A percentile compares a stretch with the other conserved stretches of the same genome.
These are phyloP conservation scores for Colletotrichum euphorbiae DNA, from an alignment of 2,329 filamentous ascomycete species.

Conservation along the genomic window DNA sequence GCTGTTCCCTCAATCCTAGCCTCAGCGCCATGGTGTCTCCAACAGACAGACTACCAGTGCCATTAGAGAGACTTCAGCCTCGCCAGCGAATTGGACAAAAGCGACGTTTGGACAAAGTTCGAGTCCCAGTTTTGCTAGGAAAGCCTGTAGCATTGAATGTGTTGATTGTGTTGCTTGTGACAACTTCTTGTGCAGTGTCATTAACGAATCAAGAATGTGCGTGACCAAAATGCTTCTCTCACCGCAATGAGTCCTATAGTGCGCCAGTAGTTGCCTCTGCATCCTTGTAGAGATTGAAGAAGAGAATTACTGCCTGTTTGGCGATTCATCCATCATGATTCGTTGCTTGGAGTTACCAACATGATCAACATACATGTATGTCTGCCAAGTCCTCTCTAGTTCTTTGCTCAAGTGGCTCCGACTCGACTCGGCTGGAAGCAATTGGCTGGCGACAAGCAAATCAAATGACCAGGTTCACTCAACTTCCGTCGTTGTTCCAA, in stretches of 20 bases:
- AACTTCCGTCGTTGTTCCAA: slow-evolving; percentile 9
- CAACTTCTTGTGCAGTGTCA: too few relatives aligned
- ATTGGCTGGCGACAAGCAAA: slow-evolving; percentile 9
- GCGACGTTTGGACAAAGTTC: too few relatives aligned
- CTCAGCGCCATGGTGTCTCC: neutral
- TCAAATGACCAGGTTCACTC: slow-evolving; percentile 33
- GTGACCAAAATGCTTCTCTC: too few relatives aligned
- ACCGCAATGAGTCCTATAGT: too few relatives aligned
- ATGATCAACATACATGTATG: slow-evolving; percentile 12
- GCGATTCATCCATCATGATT: neutral
- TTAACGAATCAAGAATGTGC: too few relatives aligned
- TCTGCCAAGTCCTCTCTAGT: slow-evolving; percentile 6
- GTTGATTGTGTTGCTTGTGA: too few relatives aligned
- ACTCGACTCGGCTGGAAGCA: neutral
- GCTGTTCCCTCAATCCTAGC: neutral
- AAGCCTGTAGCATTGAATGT: too few relatives aligned
- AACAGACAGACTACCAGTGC: too few relatives aligned
- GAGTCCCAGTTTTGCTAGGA: too few relatives aligned
- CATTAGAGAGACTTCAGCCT: too few relatives aligned
- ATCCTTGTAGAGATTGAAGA: neutral
- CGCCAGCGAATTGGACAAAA: too few relatives aligned
- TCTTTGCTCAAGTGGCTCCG: neutral
- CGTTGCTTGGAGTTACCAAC: neutral
- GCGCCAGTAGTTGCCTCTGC: too few relatives aligned
- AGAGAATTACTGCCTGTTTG: neutral